Base-by-base conservation (phyloP, 768 basidiomycete genomes). In the Clavaria fumosa region DNA sequence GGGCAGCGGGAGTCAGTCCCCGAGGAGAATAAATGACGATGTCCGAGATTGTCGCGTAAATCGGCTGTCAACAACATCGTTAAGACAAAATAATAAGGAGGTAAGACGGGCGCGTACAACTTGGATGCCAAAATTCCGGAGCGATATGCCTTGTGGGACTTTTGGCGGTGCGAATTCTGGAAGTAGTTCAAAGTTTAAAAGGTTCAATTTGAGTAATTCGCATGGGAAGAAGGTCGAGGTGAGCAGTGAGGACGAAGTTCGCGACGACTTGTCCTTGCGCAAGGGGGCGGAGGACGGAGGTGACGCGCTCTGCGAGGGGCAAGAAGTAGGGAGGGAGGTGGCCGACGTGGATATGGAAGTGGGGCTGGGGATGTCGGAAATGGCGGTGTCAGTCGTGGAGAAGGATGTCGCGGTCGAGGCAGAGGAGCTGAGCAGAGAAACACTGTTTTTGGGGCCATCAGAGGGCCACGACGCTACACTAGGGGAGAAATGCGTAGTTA, bases 41-140 rank as follows among this genome's bases (percentile, higher is more conserved):
- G 48, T 93, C 89, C 31, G 84, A 86, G n/a, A 93, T 63, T 5
- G 84, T 79, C 1, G 79, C 77, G 47, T 84, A 86, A 40, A 90
- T 80, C 31, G 82, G 74, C 84, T 85, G 47, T 40, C 11, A 23
- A 37, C 34, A 31, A 32, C 22, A 34, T 28, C 19, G 33, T 23
- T 34, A n/a, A 19, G 23, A 34, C 20, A 43, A 40, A n/a, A 35
- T 4, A 21, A 22, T 30, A n/a, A 3, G 26, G 7, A 21, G 4
- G 31, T 6, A 15, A 31, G 37, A 43, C 40, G 34, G 18, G 28
- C 14, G 75, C 83, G 64, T 52, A 86, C 80, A 46, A 81, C 72
- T 55, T 91, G 89, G 42, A 88, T 80, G 20, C 83, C 82, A 53
- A 91, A 89, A 60, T 91, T 88, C 45, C 89, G 65, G 49, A 85